Base-by-base conservation (phyloP, 2,329 filamentous ascomycete species). In the Stachybotrys echinatus region DNA sequence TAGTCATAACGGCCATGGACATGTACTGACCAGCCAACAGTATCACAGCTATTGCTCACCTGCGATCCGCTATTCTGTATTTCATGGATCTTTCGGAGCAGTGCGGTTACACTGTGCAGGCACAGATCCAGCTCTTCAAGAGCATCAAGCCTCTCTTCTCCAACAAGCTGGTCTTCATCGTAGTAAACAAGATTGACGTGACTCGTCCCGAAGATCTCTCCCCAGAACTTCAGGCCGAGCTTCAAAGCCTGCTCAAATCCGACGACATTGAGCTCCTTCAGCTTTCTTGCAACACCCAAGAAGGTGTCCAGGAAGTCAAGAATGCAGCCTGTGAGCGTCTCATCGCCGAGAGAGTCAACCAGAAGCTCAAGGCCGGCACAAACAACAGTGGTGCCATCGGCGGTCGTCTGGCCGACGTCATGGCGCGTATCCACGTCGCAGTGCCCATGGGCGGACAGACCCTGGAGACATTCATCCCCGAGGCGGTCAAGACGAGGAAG, bases 11-110 rank as follows among this genome's bases (percentile, higher is more conserved):
- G 17, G 20, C 8, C 23, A 23, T 19, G 7, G 17, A 18, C 18
- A 12, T 4, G 21, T 42, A 23, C 39, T 55, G 40, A 57, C 48
- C 42, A 19, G 27, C 48, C 38, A 88, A 18, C 31, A 64, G 88
- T 54, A 96, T 99, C 59, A 97, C 92, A 18, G 94, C 95, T 12
- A 96, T 99, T 74, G 94, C 94, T 47, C 95, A 99, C 76, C 78
- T 99, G 65, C 84, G 92, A 61, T 95, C 92, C 40, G 92, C 92
- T 50, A 95, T 99, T 56, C 77, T 97, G 52, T 97, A 97, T 73
- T 97, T 97, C 67, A 96, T 97, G 89, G 92, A 97, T 76, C 77
- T 96, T 54, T 95, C 89, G 20, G 92, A 96, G 76, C 90, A 96
- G 76, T 96, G 92, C 61, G 94, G 94, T 51, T 99, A 96, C 75